A percentile compares a stretch with the other conserved stretches of the same genome.
Conservation (phyloP, 805 yeast genomes). For the Ogataea dorogensis region DNA sequence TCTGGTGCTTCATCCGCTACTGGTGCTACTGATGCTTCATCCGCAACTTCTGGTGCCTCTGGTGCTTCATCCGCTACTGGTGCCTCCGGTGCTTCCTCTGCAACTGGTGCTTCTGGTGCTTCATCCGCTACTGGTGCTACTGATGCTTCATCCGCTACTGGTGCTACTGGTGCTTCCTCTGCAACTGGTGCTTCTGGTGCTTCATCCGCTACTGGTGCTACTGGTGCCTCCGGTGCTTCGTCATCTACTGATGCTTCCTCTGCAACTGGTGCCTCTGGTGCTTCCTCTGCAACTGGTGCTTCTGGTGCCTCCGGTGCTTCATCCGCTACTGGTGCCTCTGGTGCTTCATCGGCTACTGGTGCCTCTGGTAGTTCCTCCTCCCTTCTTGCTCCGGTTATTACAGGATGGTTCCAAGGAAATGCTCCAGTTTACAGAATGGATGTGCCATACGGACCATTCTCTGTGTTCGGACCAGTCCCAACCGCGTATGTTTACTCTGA, state of each 20-base stretch:
- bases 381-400: conserved; percentile 1
- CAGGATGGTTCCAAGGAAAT: conserved; percentile 1
- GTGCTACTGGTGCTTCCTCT: background rate
- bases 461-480: conserved; percentile 1
- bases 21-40: background rate
- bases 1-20: conserved; percentile 2
- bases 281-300: background rate
- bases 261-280: conserved; percentile 2
- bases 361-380: background rate
- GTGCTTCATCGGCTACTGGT: background rate
- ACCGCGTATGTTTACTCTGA: conserved; percentile 1
- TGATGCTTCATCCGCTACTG: background rate
- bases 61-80: background rate
- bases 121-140: background rate
- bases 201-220: background rate
- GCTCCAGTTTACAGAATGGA: conserved; percentile 1
- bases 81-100: background rate
- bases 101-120: background rate
- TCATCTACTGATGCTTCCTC: conserved; percentile 1
- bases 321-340: background rate
- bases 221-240: conserved; percentile 1
- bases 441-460: conserved; percentile 6
- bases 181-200: background rate
- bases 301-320: background rate
- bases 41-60: background rate